These are phyloP conservation scores for Crucibulum laeve DNA, from an alignment of 768 basidiomycete species.

Conservation along the genomic window DNA sequence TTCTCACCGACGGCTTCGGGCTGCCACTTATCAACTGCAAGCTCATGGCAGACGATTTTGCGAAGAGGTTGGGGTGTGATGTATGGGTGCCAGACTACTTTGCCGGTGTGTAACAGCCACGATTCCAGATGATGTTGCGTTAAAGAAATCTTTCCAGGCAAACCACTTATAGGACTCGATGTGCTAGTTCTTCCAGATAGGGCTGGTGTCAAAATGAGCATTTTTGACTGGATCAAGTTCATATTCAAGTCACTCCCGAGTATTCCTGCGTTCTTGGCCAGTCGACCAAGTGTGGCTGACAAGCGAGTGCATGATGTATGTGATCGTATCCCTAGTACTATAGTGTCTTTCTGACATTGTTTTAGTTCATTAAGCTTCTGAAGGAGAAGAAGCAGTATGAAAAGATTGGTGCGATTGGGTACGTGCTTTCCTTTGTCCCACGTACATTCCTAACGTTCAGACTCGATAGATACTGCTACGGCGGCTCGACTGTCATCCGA, in stretches of 20 bases:
- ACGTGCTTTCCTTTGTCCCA: conserved; percentile 2
- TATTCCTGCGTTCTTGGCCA: conserved; percentile 25
- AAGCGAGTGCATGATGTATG: conserved; percentile 16
- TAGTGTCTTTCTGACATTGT: not conserved
- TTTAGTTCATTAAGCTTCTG: conserved; percentile 29
- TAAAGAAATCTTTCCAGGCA: conserved; percentile 14
- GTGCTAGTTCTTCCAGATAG: conserved; percentile 23
- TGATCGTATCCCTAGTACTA: not conserved
- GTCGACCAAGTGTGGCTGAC: conserved; percentile 27
- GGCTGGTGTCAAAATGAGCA: conserved; percentile 25
- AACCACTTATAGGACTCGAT: conserved; percentile 22
- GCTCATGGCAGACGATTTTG: conserved; percentile 46
- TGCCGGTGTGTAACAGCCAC: conserved; percentile 24
- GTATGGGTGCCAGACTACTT: conserved; percentile 59
- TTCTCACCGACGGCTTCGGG: conserved; percentile 55
- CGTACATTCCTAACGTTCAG: not conserved
- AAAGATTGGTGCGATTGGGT: conserved; percentile 38
- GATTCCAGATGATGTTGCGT: not conserved
- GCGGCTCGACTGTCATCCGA: conserved; percentile 32
- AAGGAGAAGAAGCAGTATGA: conserved; percentile 32
- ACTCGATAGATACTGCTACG: conserved; percentile 36
- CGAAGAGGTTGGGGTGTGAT: conserved; percentile 40
- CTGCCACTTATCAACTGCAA: conserved; percentile 45
- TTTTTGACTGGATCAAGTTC: conserved; percentile 25
- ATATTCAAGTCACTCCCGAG: conserved; percentile 17